These are phyloP conservation scores for Metschnikowia aberdeeniae DNA, from an alignment of 805 yeast genomes.

Conservation along the genomic window DNA sequence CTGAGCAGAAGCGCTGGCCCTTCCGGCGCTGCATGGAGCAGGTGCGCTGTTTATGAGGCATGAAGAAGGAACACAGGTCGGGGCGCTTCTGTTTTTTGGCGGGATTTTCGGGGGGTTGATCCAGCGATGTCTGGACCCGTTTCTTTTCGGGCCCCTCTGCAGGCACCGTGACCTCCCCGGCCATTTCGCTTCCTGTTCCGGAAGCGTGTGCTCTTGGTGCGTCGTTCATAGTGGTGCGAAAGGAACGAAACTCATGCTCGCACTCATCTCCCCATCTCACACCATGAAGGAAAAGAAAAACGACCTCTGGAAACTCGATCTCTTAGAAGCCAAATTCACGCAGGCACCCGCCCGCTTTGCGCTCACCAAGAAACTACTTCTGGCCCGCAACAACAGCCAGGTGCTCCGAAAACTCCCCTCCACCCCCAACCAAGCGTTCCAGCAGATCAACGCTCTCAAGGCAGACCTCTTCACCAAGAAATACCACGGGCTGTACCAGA, in stretches of 20 bases:
- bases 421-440: conserved; percentile 39
- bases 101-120: not conserved
- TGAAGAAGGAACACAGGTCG: conserved; percentile 44
- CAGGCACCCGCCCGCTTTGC: conserved; percentile 43
- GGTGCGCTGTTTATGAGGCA: conserved; percentile 47
- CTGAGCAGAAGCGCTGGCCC: conserved; percentile 53
- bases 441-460: conserved; percentile 44
- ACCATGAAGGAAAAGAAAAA: conserved; percentile 33
- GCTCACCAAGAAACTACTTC: conserved; percentile 44
- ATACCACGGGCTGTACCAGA: conserved; percentile 41
- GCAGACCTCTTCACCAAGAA: conserved; percentile 45
- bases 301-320: conserved; percentile 50
- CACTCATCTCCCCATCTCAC: conserved; percentile 11
- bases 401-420: conserved; percentile 39
- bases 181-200: too few species aligned
- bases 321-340: conserved; percentile 49
- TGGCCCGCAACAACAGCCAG: conserved; percentile 42
- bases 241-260: not conserved
- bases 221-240: not conserved
- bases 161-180: too few species aligned
- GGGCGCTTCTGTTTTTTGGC: conserved; percentile 5
- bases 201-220: too few species aligned
- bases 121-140: too few species aligned
- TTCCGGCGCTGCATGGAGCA: conserved; percentile 61
- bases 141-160: too few species aligned